Evolutionary conservation across 2,329 filamentous ascomycete genomes (phyloP), one percentile per base, ranked within the genome.

Genomic region (Beauveria caledonica): DNA sequence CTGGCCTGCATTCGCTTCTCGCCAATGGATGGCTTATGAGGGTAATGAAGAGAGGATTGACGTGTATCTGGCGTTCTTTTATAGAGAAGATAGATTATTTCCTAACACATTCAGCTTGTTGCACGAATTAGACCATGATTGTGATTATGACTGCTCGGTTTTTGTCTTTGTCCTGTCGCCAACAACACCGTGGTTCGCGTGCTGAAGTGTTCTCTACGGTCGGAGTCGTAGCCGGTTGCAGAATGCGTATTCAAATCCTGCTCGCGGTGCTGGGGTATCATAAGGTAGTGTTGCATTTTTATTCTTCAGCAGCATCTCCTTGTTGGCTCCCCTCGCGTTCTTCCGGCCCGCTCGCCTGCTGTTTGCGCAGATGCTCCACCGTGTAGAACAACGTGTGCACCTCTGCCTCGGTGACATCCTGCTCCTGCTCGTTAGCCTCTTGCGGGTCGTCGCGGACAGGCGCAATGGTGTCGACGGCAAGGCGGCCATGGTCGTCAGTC

Each of bases 311-410:
- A 11, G 61, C 60, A 13, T 40, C 52, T 8, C 15, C 54, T 45
- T 53, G 57, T 9, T 62, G 56, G 63, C 21, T 62, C 62, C 50
- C 62, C 27, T 64, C 63, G 7, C 48, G 62, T n/a, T 62, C 66
- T 23, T 67, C 74, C 62, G 21, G 36, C 55, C 60, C 63, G 61
- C 67, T 52, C 19, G 66, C 63, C 5, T 66, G 69, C 33, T 75
- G 70, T 66, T 83, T 83, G 51, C 80, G 76, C 64, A 83, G 66
- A 44, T 72, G 75, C 64, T 80, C 79, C 1, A 73, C 74, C 17
- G 71, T 76, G 60, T 80, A 80, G 36, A 82, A 63, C 8, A 81
- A 67, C 56, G 71, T 70, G 5, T 72, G 71, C 19, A 79, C 68
- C 52, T 80, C 76, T 0, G 71, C 68, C 1, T 68, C 64, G 1